Base-by-base conservation (phyloP, 2,329 filamentous ascomycete species). In the Cadophora sp. region DNA sequence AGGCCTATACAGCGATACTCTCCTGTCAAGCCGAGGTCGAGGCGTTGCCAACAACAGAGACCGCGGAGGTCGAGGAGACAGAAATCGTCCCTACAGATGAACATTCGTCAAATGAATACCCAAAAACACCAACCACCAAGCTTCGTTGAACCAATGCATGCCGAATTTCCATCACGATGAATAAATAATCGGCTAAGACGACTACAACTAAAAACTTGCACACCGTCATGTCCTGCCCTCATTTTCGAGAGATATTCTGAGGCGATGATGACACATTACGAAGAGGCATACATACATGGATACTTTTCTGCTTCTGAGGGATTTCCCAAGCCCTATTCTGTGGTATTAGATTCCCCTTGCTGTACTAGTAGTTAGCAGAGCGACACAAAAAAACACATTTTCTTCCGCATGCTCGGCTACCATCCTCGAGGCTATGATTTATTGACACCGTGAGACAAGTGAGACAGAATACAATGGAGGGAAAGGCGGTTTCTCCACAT, bases 1-100 rank as follows among this genome's bases (percentile, higher is more conserved):
- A 30, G 61, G 63, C 3, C 70, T 78, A 5, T 78, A 78, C 58
- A 78, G 77, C 53, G 77, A 78, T 55, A 71, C 60, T 43, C 61
- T 78, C 47, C 68, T 78, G 13, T 68, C 68, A 30, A 71, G 64
- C 36, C 71, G 71, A 50, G 71, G 70, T 22, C 71, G 72, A 39
- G 73, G 70, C 50, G 59, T 64, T 39, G 67, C 69, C 20, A 59
- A 69, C 45, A 73, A 56, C 55, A 63, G 71, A 55, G 71, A 72
- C 20, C 41, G 51, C 20, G 62, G 62, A 9, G 24, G 56, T 20
- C 55, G 65, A 24, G 59, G 60, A 50, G 67, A 68, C 47, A 51
- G 64, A 62, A 53, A 47, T 36, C 64, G 64, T 14, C 39, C 53
- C 18, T 68, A 68, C 50, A 64, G 67, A 64, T 68, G 61, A 68